Evolutionary conservation across 352 stramenopile genomes (phyloP).

Genomic region (Salisapilia sapeloensis): DNA sequence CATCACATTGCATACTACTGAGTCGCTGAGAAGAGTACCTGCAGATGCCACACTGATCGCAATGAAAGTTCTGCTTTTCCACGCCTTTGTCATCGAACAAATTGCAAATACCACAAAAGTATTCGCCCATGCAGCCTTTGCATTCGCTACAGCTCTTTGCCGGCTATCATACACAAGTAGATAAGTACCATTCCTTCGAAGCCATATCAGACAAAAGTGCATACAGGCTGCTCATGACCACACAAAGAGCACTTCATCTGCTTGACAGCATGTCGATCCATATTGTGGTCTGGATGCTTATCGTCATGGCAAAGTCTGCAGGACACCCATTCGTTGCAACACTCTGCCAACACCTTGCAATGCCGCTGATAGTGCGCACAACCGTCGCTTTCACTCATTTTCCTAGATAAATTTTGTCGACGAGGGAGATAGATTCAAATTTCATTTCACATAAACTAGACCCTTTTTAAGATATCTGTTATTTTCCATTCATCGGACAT

Average conservation of each 20-base stretch:
- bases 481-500: too few relatives aligned
- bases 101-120: slow-evolving; percentile 57
- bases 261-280: slow-evolving; percentile 61
- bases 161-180: slow-evolving; percentile 10
- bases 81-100: slow-evolving; percentile 48
- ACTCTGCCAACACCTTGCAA: slow-evolving; percentile 53
- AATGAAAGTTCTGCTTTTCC: slow-evolving; percentile 57
- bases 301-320: slow-evolving; percentile 61
- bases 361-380: slow-evolving; percentile 47
- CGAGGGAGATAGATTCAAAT: too few relatives aligned
- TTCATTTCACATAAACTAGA: too few relatives aligned
- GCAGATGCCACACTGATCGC: slow-evolving; percentile 59
- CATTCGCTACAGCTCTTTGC: slow-evolving; percentile 28
- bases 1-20: slow-evolving; percentile 1
- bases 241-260: slow-evolving; percentile 51
- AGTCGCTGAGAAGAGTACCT: slow-evolving; percentile 9
- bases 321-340: slow-evolving; percentile 52
- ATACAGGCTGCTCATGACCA: slow-evolving; percentile 34
- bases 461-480: too few relatives aligned
- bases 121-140: slow-evolving; percentile 23
- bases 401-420: too few relatives aligned
- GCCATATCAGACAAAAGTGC: slow-evolving; percentile 2
- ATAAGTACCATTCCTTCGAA: background rate
- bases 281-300: slow-evolving; percentile 31
- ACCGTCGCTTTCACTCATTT: background rate